Percentiles rank a stretch among this genome's conserved stretches.
Conservation (phyloP, 2,329 filamentous ascomycete genomes). For the Volutella citrinella region DNA sequence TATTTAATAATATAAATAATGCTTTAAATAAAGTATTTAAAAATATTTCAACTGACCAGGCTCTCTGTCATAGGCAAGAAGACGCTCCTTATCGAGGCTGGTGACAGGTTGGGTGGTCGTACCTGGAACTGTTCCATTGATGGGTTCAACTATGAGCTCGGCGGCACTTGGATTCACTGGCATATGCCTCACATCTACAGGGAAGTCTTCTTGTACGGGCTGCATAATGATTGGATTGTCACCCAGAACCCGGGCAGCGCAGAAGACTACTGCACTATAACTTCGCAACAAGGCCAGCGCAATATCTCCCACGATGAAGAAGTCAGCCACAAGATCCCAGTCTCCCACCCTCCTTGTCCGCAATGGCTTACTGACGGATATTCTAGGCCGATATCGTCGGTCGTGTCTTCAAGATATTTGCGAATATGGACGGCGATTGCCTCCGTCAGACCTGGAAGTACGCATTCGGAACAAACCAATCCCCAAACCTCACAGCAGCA, state of each 20-base stretch:
- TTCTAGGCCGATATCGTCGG: background rate
- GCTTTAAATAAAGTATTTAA: no score
- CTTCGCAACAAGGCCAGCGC: background rate
- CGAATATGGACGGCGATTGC: conserved; percentile 18
- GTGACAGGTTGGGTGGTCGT: conserved; percentile 40
- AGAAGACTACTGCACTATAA: conserved; percentile 7
- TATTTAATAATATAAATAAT: no score
- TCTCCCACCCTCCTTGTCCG: background rate
- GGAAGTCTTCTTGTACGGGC: conserved; percentile 40
- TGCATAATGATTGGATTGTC: conserved; percentile 23
- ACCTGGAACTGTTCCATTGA: conserved; percentile 35
- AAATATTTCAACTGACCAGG: no score
- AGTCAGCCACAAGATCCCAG: background rate
- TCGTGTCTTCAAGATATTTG: conserved; percentile 5
- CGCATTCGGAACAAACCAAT: conserved; percentile 13
- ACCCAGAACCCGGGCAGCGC: conserved; percentile 8
- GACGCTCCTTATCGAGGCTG: conserved; percentile 36
- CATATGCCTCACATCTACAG: conserved; percentile 36
- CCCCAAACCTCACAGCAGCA: conserved; percentile 19
- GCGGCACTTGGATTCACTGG: conserved; percentile 42
- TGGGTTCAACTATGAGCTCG: conserved; percentile 38
- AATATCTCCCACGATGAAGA: conserved; percentile 6
- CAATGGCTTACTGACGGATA: no score
- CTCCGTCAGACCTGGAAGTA: conserved; percentile 8
- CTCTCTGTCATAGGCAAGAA: conserved; percentile 18